Base-by-base conservation (phyloP, 805 yeast species). In the Wickerhamiella sorbophila region DNA sequence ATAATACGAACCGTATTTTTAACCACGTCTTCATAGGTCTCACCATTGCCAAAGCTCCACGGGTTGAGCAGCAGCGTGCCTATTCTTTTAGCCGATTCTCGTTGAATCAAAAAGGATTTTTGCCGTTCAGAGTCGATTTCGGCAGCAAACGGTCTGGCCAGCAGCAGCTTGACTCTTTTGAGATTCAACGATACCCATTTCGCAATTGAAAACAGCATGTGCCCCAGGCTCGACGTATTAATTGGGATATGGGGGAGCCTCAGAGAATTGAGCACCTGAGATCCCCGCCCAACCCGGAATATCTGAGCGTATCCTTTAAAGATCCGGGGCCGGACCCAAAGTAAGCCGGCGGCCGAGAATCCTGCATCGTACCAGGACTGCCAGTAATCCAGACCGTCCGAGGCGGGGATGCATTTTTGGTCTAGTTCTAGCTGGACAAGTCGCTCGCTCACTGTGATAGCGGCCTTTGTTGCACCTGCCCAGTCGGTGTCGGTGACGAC, bases 391-490 rank as follows among this genome's bases (percentile, higher is more conserved):
- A 51, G 38, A 2, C 53, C 55, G 3, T 20, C 33, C 10, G 44
- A 31, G 10, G 46, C 49, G 1, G 54, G 52, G 8, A 52, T 15
- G 17, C 51, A 51, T n/a, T 35, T 37, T 18, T 38, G 33, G n/a
- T 44, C 43, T 18, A 48, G 45, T 16, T 44, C 41, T 6, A 38
- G 36, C 4, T 33, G 27, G n/a, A 51, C 17, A 3, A 46, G 39
- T 14, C 39, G 12, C 9, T 44, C 35, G 29, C 47, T 42, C 26
- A 52, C 55, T 20, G 44, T 47, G 18, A 42, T 38, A 8, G 52
- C 46, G 2, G 55, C 50, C 17, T 39, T 26, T 3, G 46, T 48
- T 1, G 46, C 54, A n/a, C 50, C 55, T 4, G 39, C 38, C 56
- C 56, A 52, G 36, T 43, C 35, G 31, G 52, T 52, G 14, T 41